Evolutionary conservation across 805 yeast genomes (phyloP).

Genomic region (Kodamaea jinghongensis): DNA sequence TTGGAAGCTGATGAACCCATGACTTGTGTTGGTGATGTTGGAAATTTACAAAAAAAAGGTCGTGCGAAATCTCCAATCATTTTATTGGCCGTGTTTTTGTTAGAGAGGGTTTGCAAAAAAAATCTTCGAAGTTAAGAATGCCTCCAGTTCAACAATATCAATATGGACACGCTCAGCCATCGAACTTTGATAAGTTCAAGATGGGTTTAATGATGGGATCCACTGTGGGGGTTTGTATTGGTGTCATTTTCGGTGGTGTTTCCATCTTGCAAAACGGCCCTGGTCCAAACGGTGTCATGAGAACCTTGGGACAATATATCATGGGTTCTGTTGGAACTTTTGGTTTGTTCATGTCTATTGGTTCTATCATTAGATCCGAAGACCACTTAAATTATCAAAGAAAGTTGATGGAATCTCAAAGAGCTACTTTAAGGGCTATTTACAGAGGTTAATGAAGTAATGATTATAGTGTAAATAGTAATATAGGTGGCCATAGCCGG

Average conservation of each 20-base stretch:
- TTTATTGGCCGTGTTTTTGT: conserved; percentile 10
- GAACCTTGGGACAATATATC: conserved; percentile 95
- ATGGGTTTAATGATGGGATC: conserved; percentile 98
- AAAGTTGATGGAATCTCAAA: conserved; percentile 30
- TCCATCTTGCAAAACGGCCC: conserved; percentile 91
- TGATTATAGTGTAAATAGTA: neutral
- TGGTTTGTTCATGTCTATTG: conserved; percentile 94
- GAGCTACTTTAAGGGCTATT: conserved; percentile 26
- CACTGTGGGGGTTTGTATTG: conserved; percentile 90
- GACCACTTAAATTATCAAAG: conserved; percentile 24
- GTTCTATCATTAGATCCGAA: conserved; percentile 87
- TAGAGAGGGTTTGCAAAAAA: conserved; percentile 2
- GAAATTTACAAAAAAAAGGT: conserved; percentile 4
- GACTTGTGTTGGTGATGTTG: conserved; percentile 4
- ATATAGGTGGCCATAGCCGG: too few species aligned
- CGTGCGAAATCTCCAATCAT: conserved; percentile 1
- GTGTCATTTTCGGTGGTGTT: conserved; percentile 90
- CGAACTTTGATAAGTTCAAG: conserved; percentile 93
- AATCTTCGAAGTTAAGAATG: conserved; percentile 25
- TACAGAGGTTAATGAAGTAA: conserved; percentile 15
- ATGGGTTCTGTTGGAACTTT: conserved; percentile 96
- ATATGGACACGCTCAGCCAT: conserved; percentile 57
- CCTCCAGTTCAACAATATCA: conserved; percentile 72
- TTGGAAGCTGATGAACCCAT: conserved; percentile 65
- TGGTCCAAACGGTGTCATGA: conserved; percentile 96